phyloP scores from a whole-genome alignment of 129 eudicot genomes.

The Centella asiatica region DNA sequence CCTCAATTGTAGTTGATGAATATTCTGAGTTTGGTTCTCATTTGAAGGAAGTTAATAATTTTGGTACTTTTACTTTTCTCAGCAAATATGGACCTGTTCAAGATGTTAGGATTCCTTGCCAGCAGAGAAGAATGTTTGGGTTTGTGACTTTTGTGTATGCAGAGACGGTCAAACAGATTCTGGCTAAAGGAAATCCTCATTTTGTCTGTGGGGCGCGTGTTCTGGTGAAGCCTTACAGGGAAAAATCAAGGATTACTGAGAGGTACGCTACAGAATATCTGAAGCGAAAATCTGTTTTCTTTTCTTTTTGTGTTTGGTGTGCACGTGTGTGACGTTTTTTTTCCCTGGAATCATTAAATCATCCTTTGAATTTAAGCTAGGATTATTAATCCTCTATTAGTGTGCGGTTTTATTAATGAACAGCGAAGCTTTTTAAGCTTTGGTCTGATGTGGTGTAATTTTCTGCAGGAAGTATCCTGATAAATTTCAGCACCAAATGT shows the following conservation, averaged over 20 bases:
- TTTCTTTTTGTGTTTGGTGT: neutral
- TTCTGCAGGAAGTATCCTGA: slow-evolving; percentile 39
- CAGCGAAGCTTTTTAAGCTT: neutral
- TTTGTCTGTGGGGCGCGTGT: slow-evolving; percentile 86
- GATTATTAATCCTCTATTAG: no score
- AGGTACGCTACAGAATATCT: slow-evolving; percentile 26
- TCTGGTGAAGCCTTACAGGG: slow-evolving; percentile 84
- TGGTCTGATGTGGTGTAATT: neutral
- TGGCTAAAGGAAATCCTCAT: slow-evolving; percentile 74
- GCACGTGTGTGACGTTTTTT: no score
- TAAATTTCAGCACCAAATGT: slow-evolving; percentile 28
- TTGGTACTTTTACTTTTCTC: neutral
- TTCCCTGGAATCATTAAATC: no score
- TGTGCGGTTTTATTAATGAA: neutral
- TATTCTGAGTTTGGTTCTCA: neutral
- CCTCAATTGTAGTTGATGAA: neutral
- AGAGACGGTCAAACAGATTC: slow-evolving; percentile 59
- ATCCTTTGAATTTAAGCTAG: no score
- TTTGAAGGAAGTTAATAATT: neutral
- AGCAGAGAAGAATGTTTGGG: slow-evolving; percentile 85
- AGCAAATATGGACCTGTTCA: slow-evolving; percentile 77
- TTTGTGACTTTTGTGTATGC: slow-evolving; percentile 69
- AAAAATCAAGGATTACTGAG: slow-evolving; percentile 52
- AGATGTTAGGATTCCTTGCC: slow-evolving; percentile 95
- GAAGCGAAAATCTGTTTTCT: neutral